Conservation (phyloP, 371 early-diverging fungal species). For the Mucor lusitanicus region DNA sequence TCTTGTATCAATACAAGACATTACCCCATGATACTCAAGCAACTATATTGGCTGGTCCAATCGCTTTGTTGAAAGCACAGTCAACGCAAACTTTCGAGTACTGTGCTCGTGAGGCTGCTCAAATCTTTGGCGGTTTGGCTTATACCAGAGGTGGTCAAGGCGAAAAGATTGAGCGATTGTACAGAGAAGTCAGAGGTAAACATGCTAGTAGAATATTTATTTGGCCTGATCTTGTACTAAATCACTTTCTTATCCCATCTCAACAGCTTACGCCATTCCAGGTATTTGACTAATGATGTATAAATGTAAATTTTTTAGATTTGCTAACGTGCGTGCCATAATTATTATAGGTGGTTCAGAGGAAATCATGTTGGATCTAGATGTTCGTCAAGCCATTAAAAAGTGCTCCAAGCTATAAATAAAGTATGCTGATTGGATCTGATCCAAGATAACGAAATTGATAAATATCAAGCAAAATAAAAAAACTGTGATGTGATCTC, state of each 20-base stretch:
- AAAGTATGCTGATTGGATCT: no score
- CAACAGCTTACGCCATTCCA: constrained; percentile 77
- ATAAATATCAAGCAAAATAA: no score
- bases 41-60: constrained; percentile 73
- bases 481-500: no score
- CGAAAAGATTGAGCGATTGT: constrained; percentile 84
- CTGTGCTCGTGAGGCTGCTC: constrained; percentile 89
- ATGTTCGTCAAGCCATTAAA: constrained; percentile 78
- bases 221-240: no score
- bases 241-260: neutral
- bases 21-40: constrained; percentile 65
- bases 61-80: constrained; percentile 87
- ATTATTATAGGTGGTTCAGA: constrained; percentile 65
- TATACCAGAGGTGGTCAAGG: constrained; percentile 89
- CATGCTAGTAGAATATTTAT: neutral
- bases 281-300: constrained; percentile 32
- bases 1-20: constrained; percentile 65
- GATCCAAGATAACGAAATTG: no score
- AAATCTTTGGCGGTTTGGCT: constrained; percentile 90
- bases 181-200: constrained; percentile 70
- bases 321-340: no score
- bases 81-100: constrained; percentile 85
- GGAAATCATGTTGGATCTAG: constrained; percentile 78
- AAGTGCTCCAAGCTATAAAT: no score
- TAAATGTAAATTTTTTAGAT: no score